A percentile compares a stretch with the other conserved stretches of the same genome.
phyloP scores from a whole-genome alignment of 2,329 filamentous ascomycete genomes.

The Colletotrichum graminicola region DNA sequence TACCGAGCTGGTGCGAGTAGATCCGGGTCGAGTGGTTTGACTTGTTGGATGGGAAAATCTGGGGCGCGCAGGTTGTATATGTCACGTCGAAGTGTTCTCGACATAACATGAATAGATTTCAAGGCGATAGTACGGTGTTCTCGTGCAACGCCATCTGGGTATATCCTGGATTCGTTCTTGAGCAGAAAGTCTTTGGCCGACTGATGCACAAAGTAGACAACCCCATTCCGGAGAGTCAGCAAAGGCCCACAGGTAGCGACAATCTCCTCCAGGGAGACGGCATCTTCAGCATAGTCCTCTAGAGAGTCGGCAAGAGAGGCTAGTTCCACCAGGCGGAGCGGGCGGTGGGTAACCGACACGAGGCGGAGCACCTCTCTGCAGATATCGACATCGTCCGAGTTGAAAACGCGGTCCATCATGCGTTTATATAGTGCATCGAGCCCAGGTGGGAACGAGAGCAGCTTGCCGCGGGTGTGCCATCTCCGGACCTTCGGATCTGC shows the following conservation, averaged over 20 bases:
- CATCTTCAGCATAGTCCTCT: not conserved
- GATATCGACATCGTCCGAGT: conserved; percentile 46
- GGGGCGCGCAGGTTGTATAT: not conserved
- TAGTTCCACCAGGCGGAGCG: conserved; percentile 51
- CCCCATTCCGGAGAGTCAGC: not conserved
- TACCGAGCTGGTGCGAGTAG: not conserved
- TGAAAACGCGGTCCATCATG: conserved; percentile 53
- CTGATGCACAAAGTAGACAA: not conserved
- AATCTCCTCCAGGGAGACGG: not conserved
- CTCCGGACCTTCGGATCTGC: not conserved
- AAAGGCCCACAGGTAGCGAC: not conserved
- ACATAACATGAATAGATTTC: not conserved
- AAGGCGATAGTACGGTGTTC: not conserved
- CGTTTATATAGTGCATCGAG: conserved; percentile 53
- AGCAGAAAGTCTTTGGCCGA: not conserved
- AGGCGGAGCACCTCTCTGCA: conserved; percentile 53
- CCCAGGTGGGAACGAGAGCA: conserved; percentile 49
- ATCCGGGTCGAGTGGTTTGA: not conserved
- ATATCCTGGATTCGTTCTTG: not conserved
- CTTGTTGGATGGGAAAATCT: fast-evolving
- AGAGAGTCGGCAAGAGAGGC: conserved; percentile 41
- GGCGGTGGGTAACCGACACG: conserved; percentile 50
- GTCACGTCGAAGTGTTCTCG: not conserved
- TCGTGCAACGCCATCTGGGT: not conserved
- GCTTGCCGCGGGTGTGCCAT: conserved; percentile 19